Evolutionary conservation across 164 flowering plant species (phyloP), one percentile per base, ranked within the genome.

Genomic region (Vitis amurensis): DNA sequence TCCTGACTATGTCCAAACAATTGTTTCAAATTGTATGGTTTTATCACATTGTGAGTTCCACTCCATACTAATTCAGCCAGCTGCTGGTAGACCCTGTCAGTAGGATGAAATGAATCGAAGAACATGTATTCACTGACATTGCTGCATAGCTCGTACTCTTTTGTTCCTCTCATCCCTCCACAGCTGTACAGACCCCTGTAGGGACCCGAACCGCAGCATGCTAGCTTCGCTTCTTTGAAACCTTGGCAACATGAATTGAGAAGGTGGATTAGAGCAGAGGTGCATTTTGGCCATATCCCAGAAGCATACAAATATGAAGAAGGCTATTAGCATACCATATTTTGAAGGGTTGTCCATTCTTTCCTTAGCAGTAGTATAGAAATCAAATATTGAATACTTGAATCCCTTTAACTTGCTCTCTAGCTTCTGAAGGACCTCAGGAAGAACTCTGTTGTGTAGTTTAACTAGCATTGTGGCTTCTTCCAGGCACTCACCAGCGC

Each of bases 331-430:
- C 51, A 13, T 30, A 62, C 50, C 65, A 47, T 62, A 62, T 37
- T 12, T 11, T 31, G 11, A 31, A 17, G 65, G 65, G 6, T 62
- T 37, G 10, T 5, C 10, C 11, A 62, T 62, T 44, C 50, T 62
- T 6, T 17, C 50, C 15, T 5, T 5, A 3, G 12, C 19, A 1
- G 65, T 50, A 16, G 23, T 29, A n/a, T 31, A 62, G 65, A 16
- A 62, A 62, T 62, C 65, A 27, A 62, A 47, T 2, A 62, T 11
- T n/a, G 50, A 11, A 16, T 62, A 62, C 44, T 62, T 62, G 50
- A 62, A 62, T 4, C 19, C 65, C 5, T 49, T 16, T 15, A 62
- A 16, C 17, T 47, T 11, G 51, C 6, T 15, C 52, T 15, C 50
- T 14, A 62, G 14, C 65, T 7, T 13, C 65, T 47, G 9, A 0